Conservation (phyloP, 1,284 basidiomycete genomes). For the Moesziomyces sp. region DNA sequence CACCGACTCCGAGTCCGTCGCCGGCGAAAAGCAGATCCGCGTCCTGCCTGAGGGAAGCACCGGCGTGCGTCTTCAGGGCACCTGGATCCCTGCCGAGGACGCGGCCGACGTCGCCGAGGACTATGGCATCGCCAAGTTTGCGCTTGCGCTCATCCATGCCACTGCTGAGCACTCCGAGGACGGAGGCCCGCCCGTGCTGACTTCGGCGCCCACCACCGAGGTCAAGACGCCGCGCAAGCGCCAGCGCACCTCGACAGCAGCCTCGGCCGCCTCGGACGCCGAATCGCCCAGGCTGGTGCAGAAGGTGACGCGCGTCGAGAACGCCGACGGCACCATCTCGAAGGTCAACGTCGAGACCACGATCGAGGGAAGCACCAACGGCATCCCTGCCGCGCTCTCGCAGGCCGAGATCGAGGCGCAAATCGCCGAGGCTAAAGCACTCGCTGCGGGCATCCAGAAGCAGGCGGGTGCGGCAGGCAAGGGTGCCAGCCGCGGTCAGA, state of each 20-base stretch:
- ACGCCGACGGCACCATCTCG: constrained; percentile 36
- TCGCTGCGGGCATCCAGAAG: constrained; percentile 57
- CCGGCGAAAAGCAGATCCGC: constrained; percentile 31
- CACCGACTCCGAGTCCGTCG: constrained; percentile 36
- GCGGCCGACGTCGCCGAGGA: constrained; percentile 76
- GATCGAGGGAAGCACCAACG: constrained; percentile 28
- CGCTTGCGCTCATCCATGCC: constrained; percentile 78
- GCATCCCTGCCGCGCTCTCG: constrained; percentile 40
- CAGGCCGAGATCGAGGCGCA: constrained; percentile 62
- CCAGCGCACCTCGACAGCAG: constrained; percentile 35
- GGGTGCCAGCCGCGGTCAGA: constrained; percentile 31
- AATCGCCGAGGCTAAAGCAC: constrained; percentile 57
- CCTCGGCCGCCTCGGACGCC: constrained; percentile 25
- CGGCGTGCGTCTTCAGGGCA: constrained; percentile 79
- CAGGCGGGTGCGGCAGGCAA: constrained; percentile 22
- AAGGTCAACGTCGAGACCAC: constrained; percentile 46
- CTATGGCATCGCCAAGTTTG: constrained; percentile 75
- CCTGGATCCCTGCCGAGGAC: constrained; percentile 82
- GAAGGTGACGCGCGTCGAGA: constrained; percentile 33
- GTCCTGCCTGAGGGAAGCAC: constrained; percentile 61
- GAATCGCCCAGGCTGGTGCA: constrained; percentile 48
- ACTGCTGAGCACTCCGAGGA: constrained; percentile 75
- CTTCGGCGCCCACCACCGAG: constrained; percentile 33
- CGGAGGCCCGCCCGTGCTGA: constrained; percentile 52
- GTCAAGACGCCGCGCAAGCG: constrained; percentile 48